Conservation (phyloP, 805 yeast genomes). For the Kurtzmaniella fragi region DNA sequence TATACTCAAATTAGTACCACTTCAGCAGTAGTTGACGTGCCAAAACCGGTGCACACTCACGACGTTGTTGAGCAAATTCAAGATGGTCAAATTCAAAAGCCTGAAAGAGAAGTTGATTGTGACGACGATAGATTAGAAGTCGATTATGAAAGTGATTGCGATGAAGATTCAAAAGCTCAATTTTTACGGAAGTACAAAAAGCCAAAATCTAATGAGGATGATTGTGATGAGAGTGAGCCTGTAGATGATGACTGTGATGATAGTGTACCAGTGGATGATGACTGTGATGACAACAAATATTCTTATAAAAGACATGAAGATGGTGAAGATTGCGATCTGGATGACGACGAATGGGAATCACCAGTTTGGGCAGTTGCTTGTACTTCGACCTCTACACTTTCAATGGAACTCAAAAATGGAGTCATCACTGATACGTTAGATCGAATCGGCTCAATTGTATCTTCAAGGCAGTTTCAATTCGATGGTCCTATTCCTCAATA, state of each 20-base stretch:
- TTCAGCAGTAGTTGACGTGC: conserved; percentile 13
- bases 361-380: conserved; percentile 28
- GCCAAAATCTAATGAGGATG: background rate
- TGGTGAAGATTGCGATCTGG: conserved; percentile 2
- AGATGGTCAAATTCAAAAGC: conserved; percentile 27
- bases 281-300: background rate
- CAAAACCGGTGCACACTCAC: conserved; percentile 17
- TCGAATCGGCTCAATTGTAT: conserved; percentile 35
- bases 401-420: conserved; percentile 24
- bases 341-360: conserved; percentile 9
- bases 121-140: too few species aligned
- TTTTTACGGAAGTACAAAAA: background rate
- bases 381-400: conserved; percentile 17
- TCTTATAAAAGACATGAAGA: background rate
- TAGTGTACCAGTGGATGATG: background rate
- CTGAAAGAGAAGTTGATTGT: conserved; percentile 3
- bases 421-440: conserved; percentile 25
- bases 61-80: conserved; percentile 18
- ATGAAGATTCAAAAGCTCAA: background rate
- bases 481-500: conserved; percentile 38
- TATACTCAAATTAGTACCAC: conserved; percentile 9
- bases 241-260: conserved; percentile 1
- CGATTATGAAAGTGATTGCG: conserved; percentile 6
- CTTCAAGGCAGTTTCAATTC: conserved; percentile 35
- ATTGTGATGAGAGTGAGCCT: background rate